Evolutionary conservation across 805 yeast species (phyloP).

Genomic region (Ogataea corticis): DNA sequence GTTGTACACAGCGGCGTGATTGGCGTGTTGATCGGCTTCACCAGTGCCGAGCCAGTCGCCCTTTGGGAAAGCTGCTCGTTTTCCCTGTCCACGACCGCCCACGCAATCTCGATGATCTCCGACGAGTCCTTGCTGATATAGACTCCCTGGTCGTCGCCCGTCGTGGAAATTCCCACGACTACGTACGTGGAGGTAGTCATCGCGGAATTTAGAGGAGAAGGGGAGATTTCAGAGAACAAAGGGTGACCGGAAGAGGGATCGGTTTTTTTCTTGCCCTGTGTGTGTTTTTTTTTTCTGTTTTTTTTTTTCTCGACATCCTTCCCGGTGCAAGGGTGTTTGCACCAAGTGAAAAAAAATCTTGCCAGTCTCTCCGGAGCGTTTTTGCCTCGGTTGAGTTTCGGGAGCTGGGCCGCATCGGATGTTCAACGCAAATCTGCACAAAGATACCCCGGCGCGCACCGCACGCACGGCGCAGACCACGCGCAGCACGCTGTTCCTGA

Average conservation of each 20-base stretch:
- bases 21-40: conserved; percentile 66
- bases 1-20: conserved; percentile 59
- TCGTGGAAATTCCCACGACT: conserved; percentile 60
- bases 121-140: conserved; percentile 65
- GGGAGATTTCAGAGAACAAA: background rate
- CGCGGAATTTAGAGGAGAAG: background rate
- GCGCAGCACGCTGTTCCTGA: no score
- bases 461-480: no score
- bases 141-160: conserved; percentile 63
- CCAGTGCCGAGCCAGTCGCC: conserved; percentile 46
- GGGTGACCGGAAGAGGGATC: background rate
- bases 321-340: no score
- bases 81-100: conserved; percentile 59
- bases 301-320: no score
- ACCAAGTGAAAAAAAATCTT: no score
- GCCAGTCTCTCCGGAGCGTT: no score
- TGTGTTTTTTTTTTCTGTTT: no score
- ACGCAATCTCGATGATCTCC: conserved; percentile 67
- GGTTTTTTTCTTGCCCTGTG: background rate
- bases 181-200: conserved; percentile 39
- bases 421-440: no score
- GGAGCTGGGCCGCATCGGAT: no score
- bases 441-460: no score
- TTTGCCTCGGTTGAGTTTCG: no score
- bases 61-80: conserved; percentile 40